phyloP scores from a whole-genome alignment of 139 green algal genomes.

The Chlamydomonas eustigma region DNA sequence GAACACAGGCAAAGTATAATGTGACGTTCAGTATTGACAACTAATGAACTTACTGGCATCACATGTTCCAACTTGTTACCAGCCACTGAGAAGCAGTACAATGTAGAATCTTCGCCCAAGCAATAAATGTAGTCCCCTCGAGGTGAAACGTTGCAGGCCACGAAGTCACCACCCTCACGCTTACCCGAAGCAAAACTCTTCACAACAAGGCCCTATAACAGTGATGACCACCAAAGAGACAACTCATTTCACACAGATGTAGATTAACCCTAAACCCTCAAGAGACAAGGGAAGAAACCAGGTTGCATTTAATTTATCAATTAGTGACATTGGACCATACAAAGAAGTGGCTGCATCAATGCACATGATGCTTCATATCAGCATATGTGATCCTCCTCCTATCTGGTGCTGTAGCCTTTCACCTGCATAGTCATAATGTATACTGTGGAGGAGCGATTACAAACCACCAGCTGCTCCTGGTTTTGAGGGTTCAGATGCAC shows the following conservation, averaged over 20 bases:
- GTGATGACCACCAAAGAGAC: too few species aligned
- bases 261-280: too few species aligned
- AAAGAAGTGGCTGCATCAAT: too few species aligned
- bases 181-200: conserved; percentile 75
- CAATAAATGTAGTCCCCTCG: conserved; percentile 87
- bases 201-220: conserved; percentile 47
- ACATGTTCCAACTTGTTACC: conserved; percentile 83
- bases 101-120: conserved; percentile 76
- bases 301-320: too few species aligned
- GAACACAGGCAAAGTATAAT: neutral
- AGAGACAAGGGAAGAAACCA: too few species aligned
- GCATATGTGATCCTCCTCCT: too few species aligned
- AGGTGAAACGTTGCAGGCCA: conserved; percentile 65
- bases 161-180: conserved; percentile 76
- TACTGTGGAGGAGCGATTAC: conserved; percentile 64
- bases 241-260: too few species aligned
- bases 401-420: too few species aligned
- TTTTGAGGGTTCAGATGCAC: conserved; percentile 76
- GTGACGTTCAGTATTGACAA: too few species aligned
- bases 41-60: conserved; percentile 48
- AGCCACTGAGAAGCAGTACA: conserved; percentile 73
- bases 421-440: conserved; percentile 85
- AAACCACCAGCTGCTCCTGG: conserved; percentile 85
- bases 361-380: too few species aligned
- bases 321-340: too few species aligned